phyloP scores from a whole-genome alignment of 495 filamentous ascomycete species.

The Xylaria longipes region DNA sequence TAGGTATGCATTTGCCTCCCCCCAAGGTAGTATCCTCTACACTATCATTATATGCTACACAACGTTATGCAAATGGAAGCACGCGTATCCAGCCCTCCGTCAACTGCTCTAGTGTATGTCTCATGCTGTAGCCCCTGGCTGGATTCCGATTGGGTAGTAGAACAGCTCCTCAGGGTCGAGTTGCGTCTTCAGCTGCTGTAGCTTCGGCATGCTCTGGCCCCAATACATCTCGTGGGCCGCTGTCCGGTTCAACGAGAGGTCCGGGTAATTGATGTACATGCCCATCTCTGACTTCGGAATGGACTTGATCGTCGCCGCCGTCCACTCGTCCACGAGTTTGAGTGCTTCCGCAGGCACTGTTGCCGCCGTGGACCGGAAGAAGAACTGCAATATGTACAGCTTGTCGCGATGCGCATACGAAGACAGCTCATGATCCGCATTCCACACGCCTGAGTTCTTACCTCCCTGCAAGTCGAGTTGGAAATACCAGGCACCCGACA shows the following conservation, averaged over 20 bases:
- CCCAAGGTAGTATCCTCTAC: background rate
- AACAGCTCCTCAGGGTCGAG: constrained; percentile 67
- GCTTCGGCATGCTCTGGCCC: constrained; percentile 55
- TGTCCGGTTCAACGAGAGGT: constrained; percentile 45
- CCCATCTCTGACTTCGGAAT: constrained; percentile 44
- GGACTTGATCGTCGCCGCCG: constrained; percentile 41
- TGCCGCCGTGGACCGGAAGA: constrained; percentile 39
- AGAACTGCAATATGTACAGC: constrained; percentile 52
- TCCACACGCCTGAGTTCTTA: constrained; percentile 50
- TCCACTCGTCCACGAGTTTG: constrained; percentile 49
- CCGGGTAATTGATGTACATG: constrained; percentile 58
- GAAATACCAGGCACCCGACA: constrained; percentile 50
- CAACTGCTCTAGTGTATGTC: background rate
- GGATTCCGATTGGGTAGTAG: constrained; percentile 66
- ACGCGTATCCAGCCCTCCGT: background rate
- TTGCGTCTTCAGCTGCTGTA: constrained; percentile 60
- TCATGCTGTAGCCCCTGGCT: constrained; percentile 36
- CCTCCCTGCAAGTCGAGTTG: constrained; percentile 54
- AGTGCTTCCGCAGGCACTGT: constrained; percentile 43
- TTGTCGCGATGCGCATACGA: constrained; percentile 52
- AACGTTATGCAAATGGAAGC: constrained; percentile 9
- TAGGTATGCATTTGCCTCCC: background rate
- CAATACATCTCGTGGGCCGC: constrained; percentile 56
- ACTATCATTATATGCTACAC: constrained; percentile 12
- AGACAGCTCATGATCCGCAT: constrained; percentile 35